Conservation (phyloP, 2,329 filamentous ascomycete genomes). For the Oidium heveae region DNA sequence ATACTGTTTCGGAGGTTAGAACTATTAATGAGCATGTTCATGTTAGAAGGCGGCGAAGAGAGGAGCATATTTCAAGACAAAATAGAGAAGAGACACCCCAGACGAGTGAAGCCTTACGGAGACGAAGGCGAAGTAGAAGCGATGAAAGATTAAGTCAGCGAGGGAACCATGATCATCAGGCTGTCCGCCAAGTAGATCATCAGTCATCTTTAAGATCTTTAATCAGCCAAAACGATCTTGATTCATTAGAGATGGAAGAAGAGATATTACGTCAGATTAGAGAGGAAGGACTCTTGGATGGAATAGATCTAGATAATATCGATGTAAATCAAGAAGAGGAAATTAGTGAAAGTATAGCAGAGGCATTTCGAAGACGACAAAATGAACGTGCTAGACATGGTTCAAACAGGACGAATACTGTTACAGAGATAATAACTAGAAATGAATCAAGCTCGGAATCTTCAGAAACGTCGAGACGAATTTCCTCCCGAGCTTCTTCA, state of each 20-base stretch:
- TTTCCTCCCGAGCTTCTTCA: constrained; percentile 5
- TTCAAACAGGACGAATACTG: constrained; percentile 19
- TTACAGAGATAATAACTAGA: constrained; percentile 8
- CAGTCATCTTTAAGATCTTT: constrained; percentile 72
- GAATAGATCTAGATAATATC: constrained; percentile 69
- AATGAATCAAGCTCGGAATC: constrained; percentile 9
- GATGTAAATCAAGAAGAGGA: constrained; percentile 69
- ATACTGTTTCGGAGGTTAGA: constrained; percentile 11
- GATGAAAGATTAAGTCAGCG: constrained; percentile 9
- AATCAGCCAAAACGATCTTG: constrained; percentile 55
- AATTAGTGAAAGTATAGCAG: constrained; percentile 70
- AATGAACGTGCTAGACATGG: constrained; percentile 29
- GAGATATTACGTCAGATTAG: constrained; percentile 78
- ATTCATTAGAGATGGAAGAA: constrained; percentile 54
- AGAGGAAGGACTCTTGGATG: constrained; percentile 66
- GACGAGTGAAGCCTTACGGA: constrained; percentile 6
- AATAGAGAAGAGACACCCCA: constrained; percentile 5
- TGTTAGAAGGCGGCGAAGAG: constrained; percentile 12
- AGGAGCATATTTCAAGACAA: constrained; percentile 10
- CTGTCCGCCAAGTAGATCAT: constrained; percentile 46
- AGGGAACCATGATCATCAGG: constrained; percentile 9
- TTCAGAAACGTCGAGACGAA: constrained; percentile 10
- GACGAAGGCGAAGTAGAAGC: constrained; percentile 7
- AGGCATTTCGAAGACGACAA: constrained; percentile 61
- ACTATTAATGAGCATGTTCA: constrained; percentile 10